A percentile compares a stretch with the other conserved stretches of the same genome.
phyloP scores from a whole-genome alignment of 768 basidiomycete species.

The Pleurotus eryngii region DNA sequence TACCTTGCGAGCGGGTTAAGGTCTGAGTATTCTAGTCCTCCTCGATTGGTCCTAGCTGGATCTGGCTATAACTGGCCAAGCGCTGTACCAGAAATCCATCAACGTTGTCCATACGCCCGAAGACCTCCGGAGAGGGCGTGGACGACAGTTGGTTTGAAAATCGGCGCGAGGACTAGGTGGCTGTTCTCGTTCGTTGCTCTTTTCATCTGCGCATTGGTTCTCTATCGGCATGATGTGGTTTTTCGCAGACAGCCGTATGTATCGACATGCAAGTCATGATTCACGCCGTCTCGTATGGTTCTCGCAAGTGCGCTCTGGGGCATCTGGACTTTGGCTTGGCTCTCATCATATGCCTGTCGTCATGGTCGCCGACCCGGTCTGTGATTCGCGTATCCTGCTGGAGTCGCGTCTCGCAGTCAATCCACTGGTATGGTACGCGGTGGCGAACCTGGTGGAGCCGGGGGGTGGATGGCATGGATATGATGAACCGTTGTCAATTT shows the following conservation, averaged over 20 bases:
- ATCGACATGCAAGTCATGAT: background rate
- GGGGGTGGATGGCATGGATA: too few species aligned
- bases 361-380: background rate
- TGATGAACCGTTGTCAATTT: too few species aligned
- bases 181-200: background rate
- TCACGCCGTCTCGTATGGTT: background rate
- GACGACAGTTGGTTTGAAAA: slow-evolving; percentile 42
- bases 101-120: background rate
- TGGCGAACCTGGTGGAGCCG: too few species aligned
- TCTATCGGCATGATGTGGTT: slow-evolving; percentile 2
- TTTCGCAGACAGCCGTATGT: background rate
- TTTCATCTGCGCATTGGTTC: slow-evolving; percentile 8
- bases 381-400: background rate
- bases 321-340: background rate
- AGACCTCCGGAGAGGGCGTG: slow-evolving; percentile 12
- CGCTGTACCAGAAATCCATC: slow-evolving; percentile 67
- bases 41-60: slow-evolving; percentile 61
- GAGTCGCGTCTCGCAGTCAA: background rate
- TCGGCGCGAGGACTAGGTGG: slow-evolving; percentile 54
- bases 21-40: slow-evolving; percentile 73
- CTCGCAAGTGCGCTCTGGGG: background rate
- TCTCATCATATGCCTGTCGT: background rate
- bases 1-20: slow-evolving; percentile 73
- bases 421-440: background rate
- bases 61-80: slow-evolving; percentile 53